Evolutionary conservation across 768 basidiomycete species (phyloP).

Genomic region (Suillus subluteus): DNA sequence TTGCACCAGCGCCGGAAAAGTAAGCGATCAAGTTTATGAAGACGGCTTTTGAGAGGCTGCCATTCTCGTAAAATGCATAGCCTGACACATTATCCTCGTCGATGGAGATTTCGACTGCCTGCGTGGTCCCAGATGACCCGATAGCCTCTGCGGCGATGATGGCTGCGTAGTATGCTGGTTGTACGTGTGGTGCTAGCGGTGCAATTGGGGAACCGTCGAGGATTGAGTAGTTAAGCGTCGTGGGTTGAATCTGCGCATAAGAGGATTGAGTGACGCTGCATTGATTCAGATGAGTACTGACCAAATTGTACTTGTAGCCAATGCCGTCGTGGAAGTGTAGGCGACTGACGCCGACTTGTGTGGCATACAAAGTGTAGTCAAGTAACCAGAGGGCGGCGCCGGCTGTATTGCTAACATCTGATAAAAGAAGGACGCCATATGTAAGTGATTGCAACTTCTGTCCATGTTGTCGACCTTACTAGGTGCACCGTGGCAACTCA

Average conservation of each 20-base stretch:
- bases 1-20: conserved; percentile 36
- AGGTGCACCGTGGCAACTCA: conserved; percentile 44
- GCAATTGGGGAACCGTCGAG: conserved; percentile 55
- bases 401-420: conserved; percentile 69
- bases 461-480: conserved; percentile 13
- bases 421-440: conserved; percentile 14
- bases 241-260: conserved; percentile 60
- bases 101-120: conserved; percentile 52
- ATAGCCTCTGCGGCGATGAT: conserved; percentile 63
- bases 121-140: conserved; percentile 45
- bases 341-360: conserved; percentile 55
- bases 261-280: background rate
- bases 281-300: conserved; percentile 23
- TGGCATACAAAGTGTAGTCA: conserved; percentile 65
- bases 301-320: conserved; percentile 73
- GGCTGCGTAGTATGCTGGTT: conserved; percentile 68
- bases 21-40: conserved; percentile 66
- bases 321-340: conserved; percentile 70
- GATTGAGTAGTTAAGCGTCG: conserved; percentile 57
- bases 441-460: background rate
- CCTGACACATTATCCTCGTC: conserved; percentile 41
- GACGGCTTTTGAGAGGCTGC: conserved; percentile 42
- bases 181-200: conserved; percentile 61
- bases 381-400: conserved; percentile 71
- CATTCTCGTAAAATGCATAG: conserved; percentile 40